Base-by-base conservation (phyloP, 1,284 basidiomycete genomes). In the Leccinum insigne region DNA sequence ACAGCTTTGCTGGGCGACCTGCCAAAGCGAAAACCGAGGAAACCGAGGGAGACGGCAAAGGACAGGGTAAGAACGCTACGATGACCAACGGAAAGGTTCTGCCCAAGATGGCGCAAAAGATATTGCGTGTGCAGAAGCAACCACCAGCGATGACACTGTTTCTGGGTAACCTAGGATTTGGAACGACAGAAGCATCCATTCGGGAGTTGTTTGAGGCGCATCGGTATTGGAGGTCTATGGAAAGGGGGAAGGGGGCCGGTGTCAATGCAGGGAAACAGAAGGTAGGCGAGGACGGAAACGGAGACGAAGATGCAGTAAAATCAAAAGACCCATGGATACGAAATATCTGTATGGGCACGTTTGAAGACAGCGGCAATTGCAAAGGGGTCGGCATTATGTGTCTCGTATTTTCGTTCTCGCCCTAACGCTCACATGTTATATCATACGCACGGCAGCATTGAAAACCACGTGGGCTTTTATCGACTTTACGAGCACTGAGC, bases 291-390 rank as follows among this genome's bases (percentile, higher is more conserved):
- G 35, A 2, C 21, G 26, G 21, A 13, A 62, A 62, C 2, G 64
- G 56, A 10, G 62, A 63, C 2, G 66, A 56, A n/a, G 47, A 44
- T 57, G 35, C 9, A 5, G 38, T 69, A 49, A 75, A 71, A 56
- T 70, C 74, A 26, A 77, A 79, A 57, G 84, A 85, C 68, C 77
- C 78, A 62, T 96, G 95, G 77, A 89, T 99, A 79, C 86, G 93
- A 68, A 96, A 96, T 76, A 83, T 99, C 32, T 88, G 97, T 6
- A 85, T 99, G 84, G 96, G 95, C 2, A 96, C 95, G n/a, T 99
- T 99, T 71, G 95, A 99, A 77, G 97, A 99, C 77, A 92, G 87
- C 63, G 95, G 95, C 8, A 82, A 90, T 68, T 99, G 97, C 80
- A 99, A 99, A 85, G 32, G 97, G 97, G 93, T 98, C 56, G 42